Base-by-base conservation (phyloP, 331 rosid species). In the Erythrophleum ivorense region DNA sequence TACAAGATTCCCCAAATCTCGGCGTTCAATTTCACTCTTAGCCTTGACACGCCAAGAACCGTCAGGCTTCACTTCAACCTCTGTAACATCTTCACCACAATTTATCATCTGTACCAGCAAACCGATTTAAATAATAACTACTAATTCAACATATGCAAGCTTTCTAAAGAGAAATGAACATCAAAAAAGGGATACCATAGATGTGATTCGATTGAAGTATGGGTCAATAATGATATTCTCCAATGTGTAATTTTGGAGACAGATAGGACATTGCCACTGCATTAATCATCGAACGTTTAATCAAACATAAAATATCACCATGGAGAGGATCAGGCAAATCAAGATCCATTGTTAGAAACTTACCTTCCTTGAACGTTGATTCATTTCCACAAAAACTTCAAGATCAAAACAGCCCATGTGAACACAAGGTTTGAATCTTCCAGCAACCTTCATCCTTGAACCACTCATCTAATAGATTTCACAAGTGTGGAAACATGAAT, bases 211-310 rank as follows among this genome's bases (percentile, higher is more conserved):
- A 72, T 92, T 96, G 89, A 96, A 96, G 87, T 96, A 96, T 40
- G 99, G 99, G 84, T 96, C 99, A 55, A 92, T 80, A 62, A 96
- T 88, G 79, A 96, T 67, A 86, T 92, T 86, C 91, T 96, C 99
- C 91, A 96, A 77, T 3, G 98, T 84, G 63, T 92, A 94, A 83
- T 96, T 96, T 88, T 92, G 91, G 46, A 96, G 95, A 88, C 99
- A 96, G 68, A 90, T 84, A 33, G 99, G 99, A 80, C 99, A 96
- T 58, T 96, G 99, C 99, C 99, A 96, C 99, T 96, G 98, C 93
- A 94, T 79, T 81, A 69, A 90, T 53, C 88, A 85, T 83, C 34
- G 53, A 86, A 88, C 48, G 80, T 64, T 36, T 82, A 85, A 77
- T 21, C 80, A 78, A 70, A 82, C 72, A 73, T 72, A 64, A 50